Base-by-base conservation (phyloP, 306 rosid genomes). In the Dalbergia oliveri region DNA sequence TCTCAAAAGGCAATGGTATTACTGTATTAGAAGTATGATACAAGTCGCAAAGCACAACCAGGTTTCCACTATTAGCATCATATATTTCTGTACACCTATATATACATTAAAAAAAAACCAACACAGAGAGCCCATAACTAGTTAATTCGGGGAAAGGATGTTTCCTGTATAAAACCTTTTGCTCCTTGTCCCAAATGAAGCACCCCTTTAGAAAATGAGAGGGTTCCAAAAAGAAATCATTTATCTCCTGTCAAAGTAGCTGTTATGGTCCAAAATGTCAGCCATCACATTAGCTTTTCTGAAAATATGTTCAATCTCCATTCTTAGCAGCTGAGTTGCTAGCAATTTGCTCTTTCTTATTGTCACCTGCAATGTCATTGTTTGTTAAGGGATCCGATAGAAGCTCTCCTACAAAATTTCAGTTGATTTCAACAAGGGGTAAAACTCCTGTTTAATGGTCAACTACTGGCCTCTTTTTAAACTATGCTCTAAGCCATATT, bases 321-420 rank as follows among this genome's bases (percentile, higher is more conserved):
- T 37, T 65, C 45, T 65, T 65, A 0, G 47, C 13, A 37, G 69
- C n/a, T 65, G 69, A 65, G 14, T 65, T 37, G 49, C 69, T 37
- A 64, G 69, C 31, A 15, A 37, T 61, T 26, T 65, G 69, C 14
- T 37, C 12, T n/a, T 65, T 65, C 57, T 50, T 13, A 50, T 50
- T 50, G 16, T 50, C 18, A 65, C 69, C 69, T 65, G 69, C 69
- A 65, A 65, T 18, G 69, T 35, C 69, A 35, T 65, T 50, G 57
- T 50, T 41, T 35, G 69, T 65, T 16, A 65, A 65, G 9, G 23
- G 69, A 65, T 35, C 50, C 69, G 8, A 49, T 37, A 64, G 69
- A 34, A 63, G 6, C 11, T 64, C 49, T 64, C 69, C 19, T n/a
- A 26, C n/a, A 64, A 63, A 64, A 35, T 64, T 15, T 37, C 11